phyloP scores from a whole-genome alignment of 2,329 filamentous ascomycete species.

The Ophiostoma triangulosporum region DNA sequence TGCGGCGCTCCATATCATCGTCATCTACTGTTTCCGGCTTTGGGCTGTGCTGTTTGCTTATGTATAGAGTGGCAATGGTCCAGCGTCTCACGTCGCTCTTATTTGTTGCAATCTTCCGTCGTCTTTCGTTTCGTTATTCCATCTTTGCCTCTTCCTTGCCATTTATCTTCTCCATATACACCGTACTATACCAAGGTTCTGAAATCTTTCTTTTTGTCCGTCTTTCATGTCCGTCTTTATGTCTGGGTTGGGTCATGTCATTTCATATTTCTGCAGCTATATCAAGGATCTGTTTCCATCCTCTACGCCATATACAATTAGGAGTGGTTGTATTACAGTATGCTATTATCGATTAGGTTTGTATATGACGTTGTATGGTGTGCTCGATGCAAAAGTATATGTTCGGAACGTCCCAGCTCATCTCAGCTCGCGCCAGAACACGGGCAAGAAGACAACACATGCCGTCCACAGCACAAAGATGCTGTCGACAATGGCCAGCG shows the following conservation, averaged over 20 bases:
- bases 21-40: background rate
- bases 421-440: constrained; percentile 39
- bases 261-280: background rate
- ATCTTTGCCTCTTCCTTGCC: background rate
- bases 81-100: background rate
- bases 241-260: background rate
- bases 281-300: background rate
- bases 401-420: background rate
- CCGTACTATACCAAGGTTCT: background rate
- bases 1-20: too few species aligned
- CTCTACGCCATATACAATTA: too few species aligned
- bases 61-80: too few species aligned
- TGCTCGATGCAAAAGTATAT: background rate
- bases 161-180: background rate
- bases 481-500: constrained; percentile 51
- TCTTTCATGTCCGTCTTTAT: background rate
- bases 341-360: background rate
- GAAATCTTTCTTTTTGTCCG: background rate
- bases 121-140: background rate
- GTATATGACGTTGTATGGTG: background rate
- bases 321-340: background rate
- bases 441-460: constrained; percentile 68
- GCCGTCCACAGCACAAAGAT: constrained; percentile 67
- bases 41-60: background rate
- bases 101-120: background rate